phyloP scores from a whole-genome alignment of 331 rosid genomes.

The Saraca asoca region DNA sequence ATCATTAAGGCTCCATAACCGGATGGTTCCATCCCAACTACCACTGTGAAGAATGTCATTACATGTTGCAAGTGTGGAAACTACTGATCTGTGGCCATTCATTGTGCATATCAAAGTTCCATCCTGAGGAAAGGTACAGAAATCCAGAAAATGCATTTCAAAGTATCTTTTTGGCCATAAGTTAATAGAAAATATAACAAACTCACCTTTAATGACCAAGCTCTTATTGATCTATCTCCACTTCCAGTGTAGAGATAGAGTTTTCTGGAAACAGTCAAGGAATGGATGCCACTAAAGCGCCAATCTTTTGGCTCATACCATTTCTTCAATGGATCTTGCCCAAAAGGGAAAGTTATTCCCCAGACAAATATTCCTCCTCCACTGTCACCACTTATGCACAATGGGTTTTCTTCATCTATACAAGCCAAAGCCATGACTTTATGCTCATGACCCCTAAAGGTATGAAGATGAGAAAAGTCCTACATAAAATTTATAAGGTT shows the following conservation, averaged over 20 bases:
- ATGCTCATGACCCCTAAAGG: constrained; percentile 86
- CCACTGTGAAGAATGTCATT: constrained; percentile 88
- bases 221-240: constrained; percentile 88
- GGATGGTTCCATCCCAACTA: constrained; percentile 95
- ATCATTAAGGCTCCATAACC: constrained; percentile 88
- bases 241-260: constrained; percentile 74
- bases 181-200: constrained; percentile 21
- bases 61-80: constrained; percentile 73
- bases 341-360: constrained; percentile 57
- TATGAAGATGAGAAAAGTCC: constrained; percentile 81
- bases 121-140: constrained; percentile 55
- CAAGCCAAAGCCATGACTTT: constrained; percentile 73
- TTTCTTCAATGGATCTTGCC: constrained; percentile 68
- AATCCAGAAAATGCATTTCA: constrained; percentile 31
- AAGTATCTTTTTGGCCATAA: constrained; percentile 10
- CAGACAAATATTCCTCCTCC: constrained; percentile 83
- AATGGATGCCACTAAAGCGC: constrained; percentile 95
- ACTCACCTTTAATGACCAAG: constrained; percentile 74
- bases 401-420: constrained; percentile 66
- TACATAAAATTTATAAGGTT: constrained; percentile 41
- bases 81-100: constrained; percentile 84
- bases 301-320: constrained; percentile 88
- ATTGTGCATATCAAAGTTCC: constrained; percentile 66
- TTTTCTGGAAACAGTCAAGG: constrained; percentile 57
- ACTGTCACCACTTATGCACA: constrained; percentile 87